Base-by-base conservation (phyloP, 192 early-diverging fungal genomes). In the Backusella morwellensis region DNA sequence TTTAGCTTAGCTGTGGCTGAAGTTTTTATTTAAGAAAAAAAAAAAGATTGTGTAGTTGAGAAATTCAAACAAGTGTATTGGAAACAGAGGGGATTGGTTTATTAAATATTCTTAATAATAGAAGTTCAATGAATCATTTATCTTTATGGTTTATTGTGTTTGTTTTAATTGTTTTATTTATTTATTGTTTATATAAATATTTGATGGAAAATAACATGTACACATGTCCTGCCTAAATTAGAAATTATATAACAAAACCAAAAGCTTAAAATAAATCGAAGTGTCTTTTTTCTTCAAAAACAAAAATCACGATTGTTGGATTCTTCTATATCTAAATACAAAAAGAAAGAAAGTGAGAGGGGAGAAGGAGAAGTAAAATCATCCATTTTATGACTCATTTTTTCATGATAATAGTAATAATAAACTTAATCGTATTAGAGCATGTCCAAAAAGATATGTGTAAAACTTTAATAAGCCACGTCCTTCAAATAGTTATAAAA, bases 81-180 rank as follows among this genome's bases (percentile, higher is more conserved):
- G 6, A 50, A 19, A 50, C 47, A 50, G n/a, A 21, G 19, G 19
- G 2, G 19, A 50, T 19, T 44, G 15, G 0, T 17, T 44, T 50
- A n/a, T n/a, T 17, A 50, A n/a, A 50, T n/a, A n/a, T 50, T 7
- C n/a, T n/a, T 50, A 50, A n/a, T 50, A n/a, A n/a, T 50, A 50
- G 47, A 50, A 50, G 6, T 1, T n/a, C 6, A 19, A 6, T 50
- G 6, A 0, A 19, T 6, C 6, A 50, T 50, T 67, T 67, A 17
- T 29, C 11, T 29, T 6, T 35, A 17, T 32, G 4, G 23, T 67
- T 29, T 34, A 67, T 17, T 67, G 0, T 67, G 14, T 68, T 68
- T 68, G 67, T 34, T 68, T 68, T 68, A 8, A 29, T 36, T 68
- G n/a, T 68, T 68, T 68, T 68, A 35, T 68, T 68, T 23, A 29